Evolutionary conservation across 2,329 filamentous ascomycete genomes (phyloP), one percentile per base, ranked within the genome.

Genomic region (Alternaria viburni): DNA sequence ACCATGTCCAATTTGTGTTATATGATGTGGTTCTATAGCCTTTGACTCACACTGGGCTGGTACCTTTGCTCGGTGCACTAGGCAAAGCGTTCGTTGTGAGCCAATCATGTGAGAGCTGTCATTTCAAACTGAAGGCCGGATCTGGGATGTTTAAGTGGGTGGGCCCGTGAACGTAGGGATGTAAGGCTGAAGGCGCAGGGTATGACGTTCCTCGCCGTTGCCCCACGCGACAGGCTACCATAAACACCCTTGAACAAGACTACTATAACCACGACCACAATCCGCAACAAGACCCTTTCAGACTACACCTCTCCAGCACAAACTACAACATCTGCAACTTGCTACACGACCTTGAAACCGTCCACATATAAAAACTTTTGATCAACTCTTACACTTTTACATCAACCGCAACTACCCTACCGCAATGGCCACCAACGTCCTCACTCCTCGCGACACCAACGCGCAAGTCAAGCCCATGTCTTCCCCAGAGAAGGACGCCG

Each of bases 401-500:
- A 59, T 23, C 10, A 51, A 28, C 41, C 57, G 54, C 30, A 54
- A 59, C 51, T 41, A 30, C 52, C 51, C 13, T 19, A 36, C 23
- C 23, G 11, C 32, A 70, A 90, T 90, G 88, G 86, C 86, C 77
- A 75, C 80, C 79, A 87, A 85, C 81, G 82, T 90, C 71, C 89
- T 93, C 80, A 82, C 84, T 71, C 83, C 87, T 75, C 89, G 89
- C 82, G 89, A 92, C 82, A 84, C 86, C 81, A 92, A 92, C 81
- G 83, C 83, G 63, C 77, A 76, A 59, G 59, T 77, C 64, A 76
- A 75, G 62, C 64, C 67, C 19, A 64, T 41, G 10, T 44, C 67
- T 12, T 73, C 72, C 17, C 64, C 74, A 2, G 74, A 73, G 58
- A 70, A 75, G 47, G 65, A 74, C 56, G 71, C n/a, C n/a, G 57